These are phyloP conservation scores for Candida vaughaniae DNA, from an alignment of 805 yeast genomes.

Conservation along the genomic window DNA sequence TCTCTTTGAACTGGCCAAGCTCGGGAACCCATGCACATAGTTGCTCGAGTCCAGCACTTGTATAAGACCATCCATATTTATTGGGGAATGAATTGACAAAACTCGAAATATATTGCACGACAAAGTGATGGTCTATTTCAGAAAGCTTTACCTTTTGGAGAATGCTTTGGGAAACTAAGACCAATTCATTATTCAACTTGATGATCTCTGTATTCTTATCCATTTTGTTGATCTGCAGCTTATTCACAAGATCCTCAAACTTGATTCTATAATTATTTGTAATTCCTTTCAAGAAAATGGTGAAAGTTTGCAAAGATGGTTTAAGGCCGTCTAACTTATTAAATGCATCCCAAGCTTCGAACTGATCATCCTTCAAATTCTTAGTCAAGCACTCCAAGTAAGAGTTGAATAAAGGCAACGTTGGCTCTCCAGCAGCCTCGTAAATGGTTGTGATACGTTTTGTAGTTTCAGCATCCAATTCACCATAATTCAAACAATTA, in stretches of 20 bases:
- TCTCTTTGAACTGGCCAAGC: conserved; percentile 2
- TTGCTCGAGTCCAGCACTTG: conserved; percentile 24
- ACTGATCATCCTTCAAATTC: conserved; percentile 31
- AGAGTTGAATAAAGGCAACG: conserved; percentile 35
- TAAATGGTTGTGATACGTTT: conserved; percentile 23
- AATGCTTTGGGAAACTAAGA: conserved; percentile 13
- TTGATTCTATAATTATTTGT: conserved; percentile 4
- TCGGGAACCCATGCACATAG: conserved; percentile 36
- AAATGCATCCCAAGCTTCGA: conserved; percentile 38
- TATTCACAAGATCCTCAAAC: background rate
- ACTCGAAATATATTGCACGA: conserved; percentile 28
- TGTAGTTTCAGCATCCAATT: conserved; percentile 18
- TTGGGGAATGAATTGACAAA: conserved; percentile 9
- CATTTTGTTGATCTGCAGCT: conserved; percentile 14
- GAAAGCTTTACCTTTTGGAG: background rate
- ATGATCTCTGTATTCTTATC: conserved; percentile 23
- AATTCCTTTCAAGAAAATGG: conserved; percentile 38
- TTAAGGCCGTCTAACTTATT: conserved; percentile 16
- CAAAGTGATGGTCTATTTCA: conserved; percentile 16
- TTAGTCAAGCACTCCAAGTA: conserved; percentile 35
- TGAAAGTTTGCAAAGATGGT: conserved; percentile 38
- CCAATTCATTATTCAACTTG: conserved; percentile 26
- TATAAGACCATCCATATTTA: conserved; percentile 15
- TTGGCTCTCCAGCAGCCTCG: conserved; percentile 7
- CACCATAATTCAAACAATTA: conserved; percentile 33